A percentile compares a stretch with the other conserved stretches of the same genome.
Evolutionary conservation across 139 green algal species (phyloP).

Genomic region (Auxenochlorella pyrenoidosa): DNA sequence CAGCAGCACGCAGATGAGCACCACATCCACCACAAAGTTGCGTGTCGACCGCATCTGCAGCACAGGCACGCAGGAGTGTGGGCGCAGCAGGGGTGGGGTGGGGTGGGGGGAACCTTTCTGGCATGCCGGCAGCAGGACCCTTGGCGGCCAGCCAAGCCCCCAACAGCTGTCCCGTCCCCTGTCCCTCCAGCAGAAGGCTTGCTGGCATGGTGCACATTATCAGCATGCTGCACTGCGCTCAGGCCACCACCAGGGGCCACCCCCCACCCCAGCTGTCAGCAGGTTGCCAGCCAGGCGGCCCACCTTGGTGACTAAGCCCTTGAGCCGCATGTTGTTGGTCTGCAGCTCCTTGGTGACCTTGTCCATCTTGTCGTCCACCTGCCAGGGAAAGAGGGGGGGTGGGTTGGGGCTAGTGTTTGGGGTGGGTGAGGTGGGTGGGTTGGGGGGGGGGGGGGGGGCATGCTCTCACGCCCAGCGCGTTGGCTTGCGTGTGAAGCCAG

Average conservation of each 20-base stretch:
- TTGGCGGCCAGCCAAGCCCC: too few species aligned
- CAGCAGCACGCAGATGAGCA: conserved; percentile 85
- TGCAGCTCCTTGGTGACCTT: conserved; percentile 75
- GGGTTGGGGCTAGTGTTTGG: too few species aligned
- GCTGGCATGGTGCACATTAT: too few species aligned
- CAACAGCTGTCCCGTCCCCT: too few species aligned
- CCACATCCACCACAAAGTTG: conserved; percentile 90
- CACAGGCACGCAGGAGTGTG: not conserved
- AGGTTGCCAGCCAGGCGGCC: not conserved
- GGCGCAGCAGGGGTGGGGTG: not conserved
- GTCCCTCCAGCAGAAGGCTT: too few species aligned
- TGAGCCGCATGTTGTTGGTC: conserved; percentile 88
- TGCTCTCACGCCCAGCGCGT: not conserved
- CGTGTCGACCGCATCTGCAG: conserved; percentile 76
- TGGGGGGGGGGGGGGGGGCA: not conserved
- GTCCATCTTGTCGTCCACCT: conserved; percentile 80
- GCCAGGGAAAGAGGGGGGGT: too few species aligned
- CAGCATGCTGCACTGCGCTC: too few species aligned
- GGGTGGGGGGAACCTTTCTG: not conserved
- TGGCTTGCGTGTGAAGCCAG: too few species aligned
- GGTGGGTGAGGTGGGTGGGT: too few species aligned
- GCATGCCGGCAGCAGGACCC: too few species aligned
- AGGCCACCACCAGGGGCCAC: too few species aligned
- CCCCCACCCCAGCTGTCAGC: too few species aligned
- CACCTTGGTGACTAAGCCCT: conserved; percentile 76